A percentile compares a stretch with the other conserved stretches of the same genome.
Conservation (phyloP, 495 filamentous ascomycete species). For the Recurvomyces mirabilis region DNA sequence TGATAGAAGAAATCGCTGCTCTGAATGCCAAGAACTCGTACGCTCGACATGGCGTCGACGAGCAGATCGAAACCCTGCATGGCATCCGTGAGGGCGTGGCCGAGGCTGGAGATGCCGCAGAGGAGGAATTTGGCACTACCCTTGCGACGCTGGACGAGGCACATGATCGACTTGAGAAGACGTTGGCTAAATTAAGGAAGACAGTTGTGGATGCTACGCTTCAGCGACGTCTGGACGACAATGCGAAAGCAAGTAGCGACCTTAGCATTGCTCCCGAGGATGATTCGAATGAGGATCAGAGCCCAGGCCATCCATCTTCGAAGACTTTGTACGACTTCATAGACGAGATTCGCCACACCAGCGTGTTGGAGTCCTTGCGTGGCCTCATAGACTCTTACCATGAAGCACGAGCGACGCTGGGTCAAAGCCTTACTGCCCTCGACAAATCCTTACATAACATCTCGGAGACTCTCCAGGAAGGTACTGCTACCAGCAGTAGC, state of each 20-base stretch:
- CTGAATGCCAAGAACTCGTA: slow-evolving; percentile 68
- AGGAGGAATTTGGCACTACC: slow-evolving; percentile 43
- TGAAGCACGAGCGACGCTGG: slow-evolving; percentile 21
- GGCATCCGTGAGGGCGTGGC: slow-evolving; percentile 52
- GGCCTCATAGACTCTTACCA: slow-evolving; percentile 45
- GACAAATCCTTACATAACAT: slow-evolving; percentile 21
- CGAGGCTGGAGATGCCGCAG: slow-evolving; percentile 40
- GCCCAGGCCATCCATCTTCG: slow-evolving; percentile 50
- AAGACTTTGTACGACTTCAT: slow-evolving; percentile 79
- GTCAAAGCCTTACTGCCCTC: slow-evolving; percentile 19
- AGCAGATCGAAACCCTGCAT: slow-evolving; percentile 59
- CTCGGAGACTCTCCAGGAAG: slow-evolving; percentile 4
- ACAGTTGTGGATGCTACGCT: slow-evolving; percentile 67
- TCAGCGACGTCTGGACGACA: slow-evolving; percentile 26
- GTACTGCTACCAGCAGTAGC: not conserved
- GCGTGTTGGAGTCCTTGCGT: slow-evolving; percentile 54
- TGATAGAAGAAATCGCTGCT: slow-evolving; percentile 70
- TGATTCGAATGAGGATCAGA: not conserved
- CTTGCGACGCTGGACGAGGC: slow-evolving; percentile 54
- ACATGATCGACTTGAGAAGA: slow-evolving; percentile 57
- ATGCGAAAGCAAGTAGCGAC: not conserved
- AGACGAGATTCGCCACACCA: slow-evolving; percentile 66
- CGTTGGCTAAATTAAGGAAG: slow-evolving; percentile 54
- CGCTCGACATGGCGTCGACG: slow-evolving; percentile 57
- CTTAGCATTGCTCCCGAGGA: not conserved